phyloP scores from a whole-genome alignment of 306 rosid genomes.

The Rubus idaeus region DNA sequence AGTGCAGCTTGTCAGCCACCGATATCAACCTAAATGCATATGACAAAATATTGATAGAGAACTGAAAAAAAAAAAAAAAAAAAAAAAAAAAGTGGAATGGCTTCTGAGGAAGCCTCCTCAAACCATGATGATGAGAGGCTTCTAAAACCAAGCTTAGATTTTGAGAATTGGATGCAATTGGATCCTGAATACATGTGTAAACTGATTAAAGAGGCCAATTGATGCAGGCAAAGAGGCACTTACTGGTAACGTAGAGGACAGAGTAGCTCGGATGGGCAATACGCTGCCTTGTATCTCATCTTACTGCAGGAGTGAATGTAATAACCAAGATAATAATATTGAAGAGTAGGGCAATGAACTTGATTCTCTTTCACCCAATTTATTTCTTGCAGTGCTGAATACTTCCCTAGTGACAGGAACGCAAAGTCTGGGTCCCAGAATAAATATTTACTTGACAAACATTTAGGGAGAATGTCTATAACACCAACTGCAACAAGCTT shows the following conservation, averaged over 20 bases:
- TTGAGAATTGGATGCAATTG: conserved; percentile 1
- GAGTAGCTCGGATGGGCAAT: conserved; percentile 82
- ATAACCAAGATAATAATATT: conserved; percentile 91
- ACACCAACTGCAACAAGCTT: conserved; percentile 94
- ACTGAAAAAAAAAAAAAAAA: neutral
- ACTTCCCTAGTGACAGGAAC: conserved; percentile 89
- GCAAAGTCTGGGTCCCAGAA: conserved; percentile 99
- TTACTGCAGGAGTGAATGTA: conserved; percentile 88
- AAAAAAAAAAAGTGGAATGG: neutral
- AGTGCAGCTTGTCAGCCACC: neutral
- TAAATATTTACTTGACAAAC: conserved; percentile 92
- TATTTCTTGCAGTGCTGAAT: conserved; percentile 87
- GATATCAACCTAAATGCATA: neutral
- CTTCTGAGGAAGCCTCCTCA: neutral
- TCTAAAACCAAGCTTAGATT: neutral
- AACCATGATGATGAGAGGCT: neutral
- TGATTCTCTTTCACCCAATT: conserved; percentile 90
- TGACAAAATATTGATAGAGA: neutral
- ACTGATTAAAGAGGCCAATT: neutral
- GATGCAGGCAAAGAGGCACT: conserved; percentile 43
- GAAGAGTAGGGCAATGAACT: conserved; percentile 67
- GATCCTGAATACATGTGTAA: neutral
- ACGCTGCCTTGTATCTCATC: conserved; percentile 97
- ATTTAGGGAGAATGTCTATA: conserved; percentile 86
- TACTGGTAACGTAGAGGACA: conserved; percentile 91